Conservation (phyloP, 305 asterid species). For the Fraxinus sp. region DNA sequence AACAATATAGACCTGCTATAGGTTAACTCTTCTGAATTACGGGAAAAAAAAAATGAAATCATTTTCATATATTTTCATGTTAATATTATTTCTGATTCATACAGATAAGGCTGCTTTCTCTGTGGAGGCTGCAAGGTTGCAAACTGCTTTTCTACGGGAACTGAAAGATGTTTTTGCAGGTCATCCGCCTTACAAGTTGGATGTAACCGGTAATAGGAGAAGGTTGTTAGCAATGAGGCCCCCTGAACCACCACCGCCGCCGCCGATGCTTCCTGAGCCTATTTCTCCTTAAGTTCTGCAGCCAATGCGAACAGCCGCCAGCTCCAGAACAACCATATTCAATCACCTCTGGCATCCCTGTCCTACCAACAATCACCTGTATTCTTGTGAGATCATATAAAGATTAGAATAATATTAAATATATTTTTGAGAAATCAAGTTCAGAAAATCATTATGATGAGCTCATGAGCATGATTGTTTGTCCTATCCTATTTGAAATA, state of each 20-base stretch:
- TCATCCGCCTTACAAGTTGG: no score
- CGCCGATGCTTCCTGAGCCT: not conserved
- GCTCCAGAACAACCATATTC: not conserved
- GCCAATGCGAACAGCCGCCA: not conserved
- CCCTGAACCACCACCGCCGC: not conserved
- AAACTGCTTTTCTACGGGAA: no score
- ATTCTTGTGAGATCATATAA: not conserved
- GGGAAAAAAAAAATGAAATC: not conserved
- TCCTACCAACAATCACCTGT: not conserved
- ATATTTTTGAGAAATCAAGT: no score
- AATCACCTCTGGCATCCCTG: not conserved
- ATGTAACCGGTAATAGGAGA: not conserved
- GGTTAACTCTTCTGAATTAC: not conserved
- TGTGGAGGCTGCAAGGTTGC: no score
- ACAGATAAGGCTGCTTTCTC: not conserved
- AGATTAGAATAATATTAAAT: not conserved
- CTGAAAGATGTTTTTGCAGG: no score
- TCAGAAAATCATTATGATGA: not conserved
- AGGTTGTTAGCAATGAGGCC: not conserved
- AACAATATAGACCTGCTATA: not conserved
- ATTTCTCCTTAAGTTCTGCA: not conserved
- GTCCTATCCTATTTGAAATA: not conserved
- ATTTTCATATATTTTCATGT: not conserved
- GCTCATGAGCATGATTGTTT: not conserved
- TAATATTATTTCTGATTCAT: not conserved